Conservation (phyloP, 805 yeast genomes). For the Candida krabiensis region DNA sequence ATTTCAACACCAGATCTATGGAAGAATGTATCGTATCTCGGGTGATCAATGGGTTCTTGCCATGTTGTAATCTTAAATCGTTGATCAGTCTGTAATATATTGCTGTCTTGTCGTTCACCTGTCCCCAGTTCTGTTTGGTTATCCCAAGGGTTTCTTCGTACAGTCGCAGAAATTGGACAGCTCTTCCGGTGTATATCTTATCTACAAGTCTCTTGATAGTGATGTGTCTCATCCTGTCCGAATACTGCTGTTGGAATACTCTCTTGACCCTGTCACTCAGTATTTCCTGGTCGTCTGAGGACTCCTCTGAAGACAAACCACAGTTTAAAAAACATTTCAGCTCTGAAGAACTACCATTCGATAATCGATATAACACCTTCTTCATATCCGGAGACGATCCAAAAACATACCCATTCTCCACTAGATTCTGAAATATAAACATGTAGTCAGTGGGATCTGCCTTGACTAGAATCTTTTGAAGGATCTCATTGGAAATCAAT, state of each 20-base stretch:
- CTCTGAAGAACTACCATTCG: constrained; percentile 14
- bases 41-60: constrained; percentile 9
- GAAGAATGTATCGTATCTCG: constrained; percentile 4
- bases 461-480: constrained; percentile 3
- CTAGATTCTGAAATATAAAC: constrained; percentile 7
- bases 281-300: background rate
- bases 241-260: constrained; percentile 13
- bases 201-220: constrained; percentile 20
- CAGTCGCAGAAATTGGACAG: constrained; percentile 13
- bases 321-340: constrained; percentile 10
- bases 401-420: constrained; percentile 10
- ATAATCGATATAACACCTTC: constrained; percentile 9
- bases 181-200: constrained; percentile 12
- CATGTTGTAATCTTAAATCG: constrained; percentile 10
- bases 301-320: constrained; percentile 1
- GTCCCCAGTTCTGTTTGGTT: background rate
- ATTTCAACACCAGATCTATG: constrained; percentile 11
- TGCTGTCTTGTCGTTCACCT: background rate
- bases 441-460: constrained; percentile 1
- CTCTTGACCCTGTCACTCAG: constrained; percentile 3
- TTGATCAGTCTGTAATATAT: constrained; percentile 8
- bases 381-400: constrained; percentile 1
- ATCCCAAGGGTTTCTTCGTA: constrained; percentile 7
- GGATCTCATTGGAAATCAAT: constrained; percentile 2
- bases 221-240: constrained; percentile 17